A percentile compares a stretch with the other conserved stretches of the same genome.
phyloP scores from a whole-genome alignment of 2,329 filamentous ascomycete genomes.

The Mariannaea sp. region DNA sequence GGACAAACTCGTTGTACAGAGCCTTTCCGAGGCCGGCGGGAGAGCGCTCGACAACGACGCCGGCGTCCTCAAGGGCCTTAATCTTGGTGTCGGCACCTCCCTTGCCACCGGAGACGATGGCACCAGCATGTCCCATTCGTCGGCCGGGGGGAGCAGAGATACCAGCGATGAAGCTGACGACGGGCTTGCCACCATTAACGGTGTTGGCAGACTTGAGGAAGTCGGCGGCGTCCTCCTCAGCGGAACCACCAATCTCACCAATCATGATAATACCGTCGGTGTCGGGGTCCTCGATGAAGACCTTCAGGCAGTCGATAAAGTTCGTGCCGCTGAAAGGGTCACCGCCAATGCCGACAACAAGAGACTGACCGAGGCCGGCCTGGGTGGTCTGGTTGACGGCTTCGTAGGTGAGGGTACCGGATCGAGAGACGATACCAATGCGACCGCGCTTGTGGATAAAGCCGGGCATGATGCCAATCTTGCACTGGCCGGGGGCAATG shows the following conservation, averaged over 20 bases:
- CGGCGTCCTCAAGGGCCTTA: conserved; percentile 86
- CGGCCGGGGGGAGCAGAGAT: conserved; percentile 95
- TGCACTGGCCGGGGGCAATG: conserved; percentile 95
- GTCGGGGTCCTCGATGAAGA: conserved; percentile 94
- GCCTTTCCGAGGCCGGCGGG: conserved; percentile 92
- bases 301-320: conserved; percentile 98
- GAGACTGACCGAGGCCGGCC: conserved; percentile 93
- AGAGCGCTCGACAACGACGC: conserved; percentile 94
- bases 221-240: conserved; percentile 97
- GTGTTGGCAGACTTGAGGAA: conserved; percentile 94
- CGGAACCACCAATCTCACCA: conserved; percentile 95
- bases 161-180: conserved; percentile 97
- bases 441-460: conserved; percentile 99
- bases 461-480: conserved; percentile 99
- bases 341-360: conserved; percentile 97
- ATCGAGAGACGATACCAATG: conserved; percentile 97
- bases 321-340: conserved; percentile 99
- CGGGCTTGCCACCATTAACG: conserved; percentile 82
- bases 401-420: conserved; percentile 98
- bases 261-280: conserved; percentile 99
- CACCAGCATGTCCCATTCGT: conserved; percentile 98
- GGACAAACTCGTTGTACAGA: conserved; percentile 93
- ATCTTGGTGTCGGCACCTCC: conserved; percentile 99
- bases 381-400: conserved; percentile 99
- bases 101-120: conserved; percentile 97